phyloP scores from a whole-genome alignment of 2,329 filamentous ascomycete genomes.

The Aulographum hederae region DNA sequence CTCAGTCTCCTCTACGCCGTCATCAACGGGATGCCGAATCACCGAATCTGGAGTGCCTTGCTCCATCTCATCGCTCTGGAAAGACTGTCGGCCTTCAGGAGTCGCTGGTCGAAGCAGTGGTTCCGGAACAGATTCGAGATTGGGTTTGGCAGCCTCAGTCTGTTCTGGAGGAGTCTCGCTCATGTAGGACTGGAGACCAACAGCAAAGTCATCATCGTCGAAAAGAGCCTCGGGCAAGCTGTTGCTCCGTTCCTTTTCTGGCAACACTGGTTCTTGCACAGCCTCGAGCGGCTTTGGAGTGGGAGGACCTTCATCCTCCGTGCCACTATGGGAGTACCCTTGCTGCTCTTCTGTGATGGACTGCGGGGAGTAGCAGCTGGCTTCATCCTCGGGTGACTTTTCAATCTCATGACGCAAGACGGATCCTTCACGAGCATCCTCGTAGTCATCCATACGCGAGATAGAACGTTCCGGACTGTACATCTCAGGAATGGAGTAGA shows the following conservation, averaged over 20 bases:
- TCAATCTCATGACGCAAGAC: slow-evolving; percentile 39
- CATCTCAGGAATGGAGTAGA: slow-evolving; percentile 50
- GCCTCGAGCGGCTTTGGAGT: slow-evolving; percentile 20
- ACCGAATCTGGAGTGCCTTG: slow-evolving; percentile 75
- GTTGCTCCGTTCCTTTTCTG: slow-evolving; percentile 13
- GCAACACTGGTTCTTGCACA: too few species aligned
- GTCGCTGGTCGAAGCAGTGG: slow-evolving; percentile 32
- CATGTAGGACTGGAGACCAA: slow-evolving; percentile 37
- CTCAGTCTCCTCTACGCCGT: slow-evolving; percentile 15
- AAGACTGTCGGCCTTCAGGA: slow-evolving; percentile 27
- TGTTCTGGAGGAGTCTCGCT: slow-evolving; percentile 8
- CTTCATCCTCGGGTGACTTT: slow-evolving; percentile 13
- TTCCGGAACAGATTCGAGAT: slow-evolving; percentile 19
- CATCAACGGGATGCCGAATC: slow-evolving; percentile 47
- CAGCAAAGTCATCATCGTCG: slow-evolving; percentile 31
- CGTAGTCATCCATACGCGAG: slow-evolving; percentile 22
- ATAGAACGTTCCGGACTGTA: slow-evolving; percentile 34
- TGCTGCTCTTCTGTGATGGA: slow-evolving; percentile 35
- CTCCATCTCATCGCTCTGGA: slow-evolving; percentile 27
- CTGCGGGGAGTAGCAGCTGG: background rate
- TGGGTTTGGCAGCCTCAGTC: slow-evolving; percentile 14
- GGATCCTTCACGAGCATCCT: slow-evolving; percentile 26
- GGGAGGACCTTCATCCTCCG: slow-evolving; percentile 23
- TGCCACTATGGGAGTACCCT: slow-evolving; percentile 30
- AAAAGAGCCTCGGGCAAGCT: slow-evolving; percentile 31